These are phyloP conservation scores for Solanum chmielewskii DNA, from an alignment of 257 asterid genomes.

Conservation along the genomic window DNA sequence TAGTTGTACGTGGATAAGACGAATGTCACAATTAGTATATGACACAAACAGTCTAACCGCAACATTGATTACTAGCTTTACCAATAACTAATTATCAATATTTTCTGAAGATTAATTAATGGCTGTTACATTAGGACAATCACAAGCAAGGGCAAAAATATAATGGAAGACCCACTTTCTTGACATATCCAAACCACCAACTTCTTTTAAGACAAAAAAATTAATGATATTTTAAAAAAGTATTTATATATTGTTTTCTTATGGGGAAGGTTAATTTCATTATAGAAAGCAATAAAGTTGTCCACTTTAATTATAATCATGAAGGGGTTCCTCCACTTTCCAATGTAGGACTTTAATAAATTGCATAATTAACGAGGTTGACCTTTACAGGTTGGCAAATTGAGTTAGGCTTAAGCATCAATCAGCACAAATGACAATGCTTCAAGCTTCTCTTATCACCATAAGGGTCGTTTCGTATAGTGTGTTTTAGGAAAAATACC, in stretches of 20 bases:
- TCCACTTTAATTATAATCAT: conserved; percentile 7
- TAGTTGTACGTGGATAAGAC: neutral
- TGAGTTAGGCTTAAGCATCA: neutral
- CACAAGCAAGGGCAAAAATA: neutral
- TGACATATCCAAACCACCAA: conserved; percentile 42
- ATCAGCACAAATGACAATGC: neutral
- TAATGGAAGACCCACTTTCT: conserved; percentile 6
- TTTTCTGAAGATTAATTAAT: neutral
- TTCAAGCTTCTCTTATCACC: neutral
- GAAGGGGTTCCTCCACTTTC: conserved; percentile 1
- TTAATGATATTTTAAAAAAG: neutral
- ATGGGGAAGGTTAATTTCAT: conserved; percentile 4
- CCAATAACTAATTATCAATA: neutral
- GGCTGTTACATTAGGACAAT: neutral
- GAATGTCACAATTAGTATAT: neutral
- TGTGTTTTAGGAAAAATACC: too few relatives aligned
- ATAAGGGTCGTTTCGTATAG: neutral
- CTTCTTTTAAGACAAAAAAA: neutral
- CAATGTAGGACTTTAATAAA: neutral
- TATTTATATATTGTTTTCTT: neutral
- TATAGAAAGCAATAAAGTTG: neutral
- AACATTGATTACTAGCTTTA: neutral
- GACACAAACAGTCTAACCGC: neutral
- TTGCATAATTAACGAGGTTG: conserved; percentile 7
- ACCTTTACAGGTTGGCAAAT: conserved; percentile 30